These are phyloP conservation scores for Paraphaeosphaeria minitans DNA, from an alignment of 2,329 filamentous ascomycete genomes.

Conservation along the genomic window DNA sequence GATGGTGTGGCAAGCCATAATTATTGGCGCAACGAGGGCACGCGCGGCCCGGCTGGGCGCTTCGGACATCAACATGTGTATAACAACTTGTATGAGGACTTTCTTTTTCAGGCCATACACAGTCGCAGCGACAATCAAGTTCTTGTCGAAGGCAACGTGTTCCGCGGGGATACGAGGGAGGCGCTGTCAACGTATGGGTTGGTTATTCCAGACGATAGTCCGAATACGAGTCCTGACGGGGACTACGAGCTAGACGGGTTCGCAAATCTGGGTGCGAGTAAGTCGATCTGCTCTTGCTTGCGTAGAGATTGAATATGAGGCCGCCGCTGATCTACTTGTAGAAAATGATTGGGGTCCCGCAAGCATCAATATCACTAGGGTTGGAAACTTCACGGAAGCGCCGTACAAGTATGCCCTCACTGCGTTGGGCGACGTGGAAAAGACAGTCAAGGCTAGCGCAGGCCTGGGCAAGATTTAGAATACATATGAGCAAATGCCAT, in stretches of 20 bases:
- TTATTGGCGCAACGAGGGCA: slow-evolving; percentile 68
- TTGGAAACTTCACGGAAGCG: slow-evolving; percentile 56
- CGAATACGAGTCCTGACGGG: slow-evolving; percentile 59
- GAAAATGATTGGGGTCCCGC: slow-evolving; percentile 57
- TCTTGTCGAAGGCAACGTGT: slow-evolving; percentile 54
- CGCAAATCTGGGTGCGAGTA: slow-evolving; percentile 60
- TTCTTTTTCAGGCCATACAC: slow-evolving; percentile 49
- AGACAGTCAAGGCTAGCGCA: slow-evolving; percentile 51
- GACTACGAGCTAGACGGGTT: slow-evolving; percentile 61
- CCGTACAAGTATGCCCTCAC: slow-evolving; percentile 58
- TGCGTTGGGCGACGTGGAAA: slow-evolving; percentile 50
- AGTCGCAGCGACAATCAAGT: slow-evolving; percentile 53
- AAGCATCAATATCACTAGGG: slow-evolving; percentile 58
- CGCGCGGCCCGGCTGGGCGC: slow-evolving; percentile 65
- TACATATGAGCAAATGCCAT: not conserved
- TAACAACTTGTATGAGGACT: slow-evolving; percentile 55
- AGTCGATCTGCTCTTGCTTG: slow-evolving; percentile 28
- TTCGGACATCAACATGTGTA: slow-evolving; percentile 70
- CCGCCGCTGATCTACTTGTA: slow-evolving; percentile 19
- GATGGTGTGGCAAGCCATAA: slow-evolving; percentile 57
- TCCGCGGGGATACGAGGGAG: slow-evolving; percentile 54
- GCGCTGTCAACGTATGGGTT: slow-evolving; percentile 61
- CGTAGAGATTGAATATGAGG: too few species aligned
- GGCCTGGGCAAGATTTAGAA: slow-evolving; percentile 52
- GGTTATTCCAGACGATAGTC: slow-evolving; percentile 61